Conservation (phyloP, 176 grass and related monocot genomes). For the Oryza meyeriana region DNA sequence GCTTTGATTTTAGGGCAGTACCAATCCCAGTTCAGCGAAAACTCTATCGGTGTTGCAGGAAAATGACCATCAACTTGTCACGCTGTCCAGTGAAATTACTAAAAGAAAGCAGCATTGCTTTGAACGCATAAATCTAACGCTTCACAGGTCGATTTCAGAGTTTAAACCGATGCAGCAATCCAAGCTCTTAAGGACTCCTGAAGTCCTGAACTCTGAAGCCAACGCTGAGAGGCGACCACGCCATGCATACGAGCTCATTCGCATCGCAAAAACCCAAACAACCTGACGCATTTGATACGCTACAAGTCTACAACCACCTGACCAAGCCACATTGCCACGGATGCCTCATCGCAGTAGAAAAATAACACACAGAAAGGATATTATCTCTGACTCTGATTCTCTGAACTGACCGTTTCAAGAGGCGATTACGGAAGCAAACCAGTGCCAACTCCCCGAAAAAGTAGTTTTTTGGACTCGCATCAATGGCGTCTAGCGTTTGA, state of each 20-base stretch:
- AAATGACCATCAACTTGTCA: not conserved
- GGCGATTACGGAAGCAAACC: slow-evolving; percentile 7
- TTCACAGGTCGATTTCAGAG: not conserved
- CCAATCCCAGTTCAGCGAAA: slow-evolving; percentile 2
- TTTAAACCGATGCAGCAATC: slow-evolving; percentile 32
- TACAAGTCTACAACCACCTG: not conserved
- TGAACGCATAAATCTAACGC: slow-evolving; percentile 28
- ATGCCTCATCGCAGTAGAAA: not conserved
- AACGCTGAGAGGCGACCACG: not conserved
- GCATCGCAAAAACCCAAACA: not conserved
- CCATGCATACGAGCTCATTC: not conserved
- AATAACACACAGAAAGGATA: not conserved
- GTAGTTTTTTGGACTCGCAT: not conserved
- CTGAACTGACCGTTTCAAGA: slow-evolving; percentile 21
- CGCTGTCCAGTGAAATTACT: not conserved
- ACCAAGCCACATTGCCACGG: not conserved
- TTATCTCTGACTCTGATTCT: not conserved
- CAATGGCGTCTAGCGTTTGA: slow-evolving; percentile 11
- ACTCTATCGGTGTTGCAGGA: not conserved
- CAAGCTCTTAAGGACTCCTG: not conserved
- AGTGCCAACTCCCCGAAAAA: not conserved
- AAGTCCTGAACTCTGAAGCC: not conserved
- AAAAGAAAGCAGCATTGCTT: slow-evolving; percentile 36
- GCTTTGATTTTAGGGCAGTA: not conserved
- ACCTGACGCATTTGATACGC: not conserved